These are phyloP conservation scores for Samsoniella hepiali DNA, from an alignment of 2,329 filamentous ascomycete species.

Conservation along the genomic window DNA sequence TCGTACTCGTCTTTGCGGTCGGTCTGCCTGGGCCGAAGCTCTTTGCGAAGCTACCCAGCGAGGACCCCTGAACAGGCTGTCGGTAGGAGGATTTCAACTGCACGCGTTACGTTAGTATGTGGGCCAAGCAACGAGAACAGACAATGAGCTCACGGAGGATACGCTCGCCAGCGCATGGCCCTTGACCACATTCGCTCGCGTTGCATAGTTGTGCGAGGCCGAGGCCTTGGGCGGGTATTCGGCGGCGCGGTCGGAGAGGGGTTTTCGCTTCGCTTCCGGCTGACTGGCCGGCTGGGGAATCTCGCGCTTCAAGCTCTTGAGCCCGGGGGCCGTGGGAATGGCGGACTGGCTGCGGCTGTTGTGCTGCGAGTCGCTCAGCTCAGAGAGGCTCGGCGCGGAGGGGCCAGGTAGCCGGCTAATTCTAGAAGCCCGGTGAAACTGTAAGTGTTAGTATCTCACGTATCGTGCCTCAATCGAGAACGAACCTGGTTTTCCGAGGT, in stretches of 20 bases:
- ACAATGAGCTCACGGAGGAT: conserved; percentile 5
- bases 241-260: conserved; percentile 51
- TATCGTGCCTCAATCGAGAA: too few species aligned
- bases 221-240: conserved; percentile 46
- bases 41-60: conserved; percentile 50
- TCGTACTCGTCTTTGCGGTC: conserved; percentile 45
- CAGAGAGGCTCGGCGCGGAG: conserved; percentile 38
- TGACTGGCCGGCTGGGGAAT: conserved; percentile 46
- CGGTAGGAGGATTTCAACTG: conserved; percentile 33
- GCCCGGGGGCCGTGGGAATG: conserved; percentile 35
- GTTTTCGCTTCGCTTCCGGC: conserved; percentile 59
- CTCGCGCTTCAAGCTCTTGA: conserved; percentile 50
- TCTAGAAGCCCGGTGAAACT: conserved; percentile 13
- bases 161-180: conserved; percentile 34
- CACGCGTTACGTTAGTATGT: neutral
- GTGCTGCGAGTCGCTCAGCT: conserved; percentile 59
- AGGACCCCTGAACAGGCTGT: conserved; percentile 28
- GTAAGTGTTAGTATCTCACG: neutral
- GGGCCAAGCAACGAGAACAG: neutral
- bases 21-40: conserved; percentile 55
- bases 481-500: conserved; percentile 16
- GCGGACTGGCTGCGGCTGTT: conserved; percentile 50
- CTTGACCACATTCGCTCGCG: conserved; percentile 45
- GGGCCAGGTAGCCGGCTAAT: conserved; percentile 19
- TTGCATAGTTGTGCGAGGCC: conserved; percentile 38